Base-by-base conservation (phyloP, 805 yeast species). In the Danielozyma ontarioensis region DNA sequence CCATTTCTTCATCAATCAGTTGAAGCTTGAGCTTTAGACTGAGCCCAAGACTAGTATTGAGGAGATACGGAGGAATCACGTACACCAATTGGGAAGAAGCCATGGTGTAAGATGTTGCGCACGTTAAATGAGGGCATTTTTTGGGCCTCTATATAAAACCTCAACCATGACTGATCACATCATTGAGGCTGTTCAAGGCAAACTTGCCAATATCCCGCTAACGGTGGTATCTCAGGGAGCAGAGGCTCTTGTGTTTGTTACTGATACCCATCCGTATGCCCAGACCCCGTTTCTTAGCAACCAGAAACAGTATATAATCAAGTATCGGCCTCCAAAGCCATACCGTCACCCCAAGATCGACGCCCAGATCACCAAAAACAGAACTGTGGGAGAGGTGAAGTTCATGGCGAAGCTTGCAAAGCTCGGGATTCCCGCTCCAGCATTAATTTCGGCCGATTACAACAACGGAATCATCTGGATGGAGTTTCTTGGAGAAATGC, bases 301-400 rank as follows among this genome's bases (percentile, higher is more conserved):
- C 28, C 42, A 53, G 2, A 33, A 48, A 3, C 55, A 62, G 34
- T 82, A 68, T 53, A 79, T 90, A 24, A 68, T 87, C 40, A 93
- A 93, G 55, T 89, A 72, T 55, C 72, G 98, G 42, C 97, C 98
- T 1, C 74, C 80, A 16, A 93, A 93, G 53, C 77, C 82, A n/a
- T 93, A 93, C 53, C 70, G 98, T 51, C 96, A 93, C 48, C 87
- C 87, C 3, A 70, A 71, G 24, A 74, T 93, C 17, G 98, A 93
- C 58, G 70, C 72, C 6, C 70, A 70, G 28, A 70, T 93, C 31
- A 86, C 94, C 3, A 83, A 80, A 42, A 80, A 79, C 27, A 67
- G 98, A 34, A 90, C 97, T 0, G 59, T 80, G 3, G 80, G 90
- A 1, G 98, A 93, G 51, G 87, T 88, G 2, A 79, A 89, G 45